Conservation (phyloP, 2,329 filamentous ascomycete genomes). For the Phaeomoniella chlamydospora region DNA sequence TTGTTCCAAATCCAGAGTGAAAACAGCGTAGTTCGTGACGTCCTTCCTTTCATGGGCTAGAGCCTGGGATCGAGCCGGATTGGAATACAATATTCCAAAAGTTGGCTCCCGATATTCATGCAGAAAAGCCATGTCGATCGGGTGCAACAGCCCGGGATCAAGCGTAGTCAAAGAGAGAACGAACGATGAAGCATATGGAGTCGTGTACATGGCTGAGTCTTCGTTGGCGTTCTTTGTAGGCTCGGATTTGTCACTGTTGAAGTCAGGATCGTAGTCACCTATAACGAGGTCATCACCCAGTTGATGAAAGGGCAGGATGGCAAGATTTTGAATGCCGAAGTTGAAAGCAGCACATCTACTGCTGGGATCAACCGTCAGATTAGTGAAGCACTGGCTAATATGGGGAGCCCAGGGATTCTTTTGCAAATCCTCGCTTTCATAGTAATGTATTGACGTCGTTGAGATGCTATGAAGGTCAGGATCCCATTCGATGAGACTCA, state of each 20-base stretch:
- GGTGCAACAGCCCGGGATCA: conserved; percentile 75
- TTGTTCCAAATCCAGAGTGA: conserved; percentile 87
- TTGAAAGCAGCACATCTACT: conserved; percentile 90
- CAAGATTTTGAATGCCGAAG: conserved; percentile 76
- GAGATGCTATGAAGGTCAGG: conserved; percentile 62
- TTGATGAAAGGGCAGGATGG: conserved; percentile 86
- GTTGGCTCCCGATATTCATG: conserved; percentile 97
- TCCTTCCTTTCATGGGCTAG: conserved; percentile 67
- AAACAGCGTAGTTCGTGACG: conserved; percentile 79
- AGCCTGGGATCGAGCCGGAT: conserved; percentile 56
- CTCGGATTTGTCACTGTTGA: conserved; percentile 52
- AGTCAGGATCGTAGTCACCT: conserved; percentile 76
- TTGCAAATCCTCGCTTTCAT: conserved; percentile 82
- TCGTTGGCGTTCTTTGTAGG: conserved; percentile 22
- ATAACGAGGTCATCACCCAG: conserved; percentile 76
- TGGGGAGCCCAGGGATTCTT: conserved; percentile 69
- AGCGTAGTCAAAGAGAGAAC: conserved; percentile 80
- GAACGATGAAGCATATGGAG: conserved; percentile 81
- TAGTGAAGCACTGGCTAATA: conserved; percentile 62
- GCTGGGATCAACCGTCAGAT: conserved; percentile 74
- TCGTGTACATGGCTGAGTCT: conserved; percentile 25
- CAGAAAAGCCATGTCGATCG: conserved; percentile 81
- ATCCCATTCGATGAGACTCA: conserved; percentile 91
- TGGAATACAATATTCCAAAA: conserved; percentile 82
- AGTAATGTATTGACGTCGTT: conserved; percentile 93